Evolutionary conservation across 192 early-diverging fungal species (phyloP).

Genomic region (Glomus cerebriforme): DNA sequence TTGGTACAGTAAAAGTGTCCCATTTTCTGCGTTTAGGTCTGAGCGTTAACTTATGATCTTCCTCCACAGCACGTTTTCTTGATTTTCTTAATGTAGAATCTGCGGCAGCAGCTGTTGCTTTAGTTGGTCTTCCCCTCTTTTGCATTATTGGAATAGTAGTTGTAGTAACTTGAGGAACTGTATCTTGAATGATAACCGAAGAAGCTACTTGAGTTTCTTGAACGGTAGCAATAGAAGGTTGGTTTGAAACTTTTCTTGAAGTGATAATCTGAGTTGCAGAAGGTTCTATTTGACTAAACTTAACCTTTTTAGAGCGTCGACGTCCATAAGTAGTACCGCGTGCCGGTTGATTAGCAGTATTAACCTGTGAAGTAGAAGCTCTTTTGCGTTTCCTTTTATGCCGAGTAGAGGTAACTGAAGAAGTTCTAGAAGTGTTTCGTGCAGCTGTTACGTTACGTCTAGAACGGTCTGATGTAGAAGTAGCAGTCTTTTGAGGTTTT

Average conservation of each 20-base stretch:
- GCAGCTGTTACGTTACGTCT: not conserved
- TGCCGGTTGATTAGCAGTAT: not conserved
- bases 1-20: not conserved
- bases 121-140: not conserved
- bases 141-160: not conserved
- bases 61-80: not conserved
- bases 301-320: not conserved
- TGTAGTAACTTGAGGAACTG: not conserved
- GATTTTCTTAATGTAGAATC: not conserved
- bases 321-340: not conserved
- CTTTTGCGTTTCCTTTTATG: not conserved
- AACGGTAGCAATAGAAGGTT: not conserved
- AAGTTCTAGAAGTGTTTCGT: not conserved
- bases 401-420: not conserved
- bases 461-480: not conserved
- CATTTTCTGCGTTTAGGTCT: not conserved
- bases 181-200: not conserved
- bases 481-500: not conserved
- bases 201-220: not conserved
- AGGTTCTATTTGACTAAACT: not conserved
- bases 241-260: not conserved
- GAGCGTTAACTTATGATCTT: not conserved
- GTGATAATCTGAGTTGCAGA: not conserved
- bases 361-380: not conserved
- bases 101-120: not conserved